Base-by-base conservation (phyloP, 805 yeast genomes). In the Cyberlindnera suaveolens region DNA sequence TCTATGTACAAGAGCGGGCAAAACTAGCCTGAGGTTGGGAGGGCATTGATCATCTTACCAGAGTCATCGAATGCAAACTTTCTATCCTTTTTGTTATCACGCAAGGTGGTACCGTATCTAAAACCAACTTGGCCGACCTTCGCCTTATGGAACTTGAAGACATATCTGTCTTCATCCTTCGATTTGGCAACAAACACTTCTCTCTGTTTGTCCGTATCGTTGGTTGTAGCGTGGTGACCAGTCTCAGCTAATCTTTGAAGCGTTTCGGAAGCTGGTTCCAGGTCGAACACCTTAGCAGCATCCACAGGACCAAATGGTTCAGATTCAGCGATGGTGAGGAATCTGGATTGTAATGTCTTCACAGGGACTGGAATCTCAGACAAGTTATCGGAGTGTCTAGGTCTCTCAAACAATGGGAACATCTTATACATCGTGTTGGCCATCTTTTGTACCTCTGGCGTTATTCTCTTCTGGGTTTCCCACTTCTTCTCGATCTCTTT, bases 281-380 rank as follows among this genome's bases (percentile, higher is more conserved):
- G 72, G 35, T 75, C 89, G 50, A 87, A 77, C 33, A 84, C 76
- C 44, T 79, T 70, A 39, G 99, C 96, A 13, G 99, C 97, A 60
- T 93, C 98, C 6, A 89, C 74, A 5, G 97, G 96, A 6, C 96
- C 96, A 61, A 91, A 90, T 9, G 96, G 96, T 67, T 89, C 95
- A 23, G 89, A 81, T 66, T 91, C 99, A 9, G 96, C 91, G 61
- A 91, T 82, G 11, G 95, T 84, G 60, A 87, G 66, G 70, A 90
- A 90, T 51, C 91, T 73, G 50, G 95, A 87, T 50, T 79, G 80
- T 49, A 82, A 70, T 3, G 96, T 85, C 65, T 83, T 86, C 51
- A 79, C 75, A 29, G 96, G 96, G 40, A 85, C 80, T 30, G 96
- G 96, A 70, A 90, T 86, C 70, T 91, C 96, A n/a, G 96, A 85